Conservation (phyloP, 192 early-diverging fungal species). For the Radiomyces spectabilis region DNA sequence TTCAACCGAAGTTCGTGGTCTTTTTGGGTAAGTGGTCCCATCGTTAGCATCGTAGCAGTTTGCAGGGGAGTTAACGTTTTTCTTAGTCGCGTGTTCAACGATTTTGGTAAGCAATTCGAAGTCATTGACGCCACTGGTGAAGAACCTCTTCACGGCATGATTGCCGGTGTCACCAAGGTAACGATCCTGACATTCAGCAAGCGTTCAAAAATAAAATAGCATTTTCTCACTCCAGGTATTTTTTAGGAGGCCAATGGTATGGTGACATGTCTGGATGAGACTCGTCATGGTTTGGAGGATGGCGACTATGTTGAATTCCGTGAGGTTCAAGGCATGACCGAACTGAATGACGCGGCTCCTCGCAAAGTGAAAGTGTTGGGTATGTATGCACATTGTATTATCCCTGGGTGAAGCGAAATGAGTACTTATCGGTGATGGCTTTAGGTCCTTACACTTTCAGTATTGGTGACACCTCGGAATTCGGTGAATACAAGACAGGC, state of each 20-base stretch:
- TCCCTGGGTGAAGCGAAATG: background rate
- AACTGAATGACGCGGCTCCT: slow-evolving; percentile 76
- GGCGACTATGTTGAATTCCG: slow-evolving; percentile 92
- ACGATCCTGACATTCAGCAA: background rate
- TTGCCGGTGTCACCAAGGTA: slow-evolving; percentile 68
- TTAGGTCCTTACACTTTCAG: slow-evolving; percentile 91
- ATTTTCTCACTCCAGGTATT: background rate
- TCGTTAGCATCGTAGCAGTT: background rate
- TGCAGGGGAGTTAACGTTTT: background rate
- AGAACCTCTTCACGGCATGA: slow-evolving; percentile 85
- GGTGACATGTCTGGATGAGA: slow-evolving; percentile 94
- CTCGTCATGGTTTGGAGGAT: slow-evolving; percentile 96
- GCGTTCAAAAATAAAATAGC: background rate
- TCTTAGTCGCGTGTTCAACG: slow-evolving; percentile 75
- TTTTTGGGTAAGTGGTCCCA: slow-evolving; percentile 66
- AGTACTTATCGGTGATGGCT: background rate
- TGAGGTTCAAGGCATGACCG: slow-evolving; percentile 89
- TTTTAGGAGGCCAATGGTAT: slow-evolving; percentile 63
- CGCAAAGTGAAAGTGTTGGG: slow-evolving; percentile 78
- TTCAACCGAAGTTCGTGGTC: slow-evolving; percentile 79
- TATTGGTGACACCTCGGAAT: slow-evolving; percentile 81
- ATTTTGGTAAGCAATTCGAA: slow-evolving; percentile 88
- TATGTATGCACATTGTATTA: background rate
- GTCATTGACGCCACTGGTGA: slow-evolving; percentile 90
- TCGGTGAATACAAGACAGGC: slow-evolving; percentile 71